Base-by-base conservation (phyloP, 2,329 filamentous ascomycete genomes). In the Sporothrix euskadiensis region DNA sequence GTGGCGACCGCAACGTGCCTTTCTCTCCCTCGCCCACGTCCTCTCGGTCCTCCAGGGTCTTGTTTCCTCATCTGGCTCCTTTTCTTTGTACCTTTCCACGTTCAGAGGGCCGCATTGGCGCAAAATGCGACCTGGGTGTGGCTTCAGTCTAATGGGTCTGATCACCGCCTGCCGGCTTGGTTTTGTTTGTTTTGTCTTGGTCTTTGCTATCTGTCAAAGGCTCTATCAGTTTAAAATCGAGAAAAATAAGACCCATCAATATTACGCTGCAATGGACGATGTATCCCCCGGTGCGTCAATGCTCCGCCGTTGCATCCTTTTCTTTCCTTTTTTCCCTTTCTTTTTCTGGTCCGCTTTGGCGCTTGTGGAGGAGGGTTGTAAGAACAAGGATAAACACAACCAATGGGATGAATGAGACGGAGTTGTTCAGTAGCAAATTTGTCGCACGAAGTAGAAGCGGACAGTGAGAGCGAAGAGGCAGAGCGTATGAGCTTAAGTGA, bases 81-180 rank as follows among this genome's bases (percentile, higher is more conserved):
- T 12, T 44, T 44, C 35, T 26, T 39, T 7, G 16, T 9, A 3
- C 41, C 39, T 63, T 63, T 44, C 41, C 35, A 35, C 9, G 3
- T 59, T 65, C n/a, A 8, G 59, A 26, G 35, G 35, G 19, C 19
- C 35, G 35, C 59, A n/a, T n/a, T 39, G 57, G 26, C 30, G 32
- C 32, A n/a, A 44, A 44, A 49, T 59, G 30, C 30, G 30, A 59
- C 56, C 14, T 35, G 56, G 10, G 6, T 59, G 12, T 19, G 26
- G 30, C 56, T 57, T 57, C 22, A 30, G 22, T 57, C 22, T n/a
- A 57, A 57, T 65, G 59, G 59, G 19, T 14, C 35, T 9, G 35
- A 65, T 65, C 35, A 26, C 59, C 59, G 59, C 35, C 35, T 44
- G 35, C 59, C 35, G 59, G 35, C 39, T 65, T 65, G 59, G 35